Percentiles rank a stretch among this genome's conserved stretches.
Conservation (phyloP, 495 filamentous ascomycete species). For the Amorphotheca resinae region DNA sequence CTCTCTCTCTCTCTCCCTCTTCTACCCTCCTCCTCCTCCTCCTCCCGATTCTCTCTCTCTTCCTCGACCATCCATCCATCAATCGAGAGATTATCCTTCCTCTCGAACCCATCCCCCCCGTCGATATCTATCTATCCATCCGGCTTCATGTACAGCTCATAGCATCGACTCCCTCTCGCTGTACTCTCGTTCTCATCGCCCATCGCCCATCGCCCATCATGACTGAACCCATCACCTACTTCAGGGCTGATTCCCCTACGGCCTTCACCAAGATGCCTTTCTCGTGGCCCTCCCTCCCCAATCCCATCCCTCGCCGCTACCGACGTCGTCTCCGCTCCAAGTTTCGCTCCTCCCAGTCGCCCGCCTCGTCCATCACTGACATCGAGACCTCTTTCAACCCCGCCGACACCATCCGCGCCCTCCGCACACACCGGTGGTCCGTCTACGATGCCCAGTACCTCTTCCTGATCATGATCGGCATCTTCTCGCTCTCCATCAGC, state of each 20-base stretch:
- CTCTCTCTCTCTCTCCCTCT: background rate
- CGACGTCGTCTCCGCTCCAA: conserved; percentile 62
- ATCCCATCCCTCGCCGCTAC: conserved; percentile 56
- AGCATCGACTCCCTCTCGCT: too few species aligned
- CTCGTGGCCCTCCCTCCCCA: conserved; percentile 27
- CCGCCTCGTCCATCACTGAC: conserved; percentile 58
- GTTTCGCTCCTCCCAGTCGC: conserved; percentile 57
- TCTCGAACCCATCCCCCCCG: background rate
- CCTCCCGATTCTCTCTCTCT: background rate
- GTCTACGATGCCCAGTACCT: conserved; percentile 80
- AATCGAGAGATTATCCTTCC: too few species aligned
- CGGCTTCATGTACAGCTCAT: conserved; percentile 18
- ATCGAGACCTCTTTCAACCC: conserved; percentile 74
- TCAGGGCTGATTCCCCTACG: conserved; percentile 10
- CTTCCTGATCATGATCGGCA: conserved; percentile 53
- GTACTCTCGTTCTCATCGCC: too few species aligned
- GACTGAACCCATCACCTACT: conserved; percentile 12
- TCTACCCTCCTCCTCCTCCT: background rate
- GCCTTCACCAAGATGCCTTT: conserved; percentile 18
- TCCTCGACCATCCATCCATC: too few species aligned
- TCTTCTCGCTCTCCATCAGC: conserved; percentile 74
- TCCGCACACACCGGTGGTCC: conserved; percentile 70
- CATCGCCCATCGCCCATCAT: conserved; percentile 5
- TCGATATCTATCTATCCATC: too few species aligned
- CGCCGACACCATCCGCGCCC: conserved; percentile 53